A percentile compares a stretch with the other conserved stretches of the same genome.
These are phyloP conservation scores for Plantago ovata DNA, from an alignment of 257 asterid genomes.

Conservation along the genomic window DNA sequence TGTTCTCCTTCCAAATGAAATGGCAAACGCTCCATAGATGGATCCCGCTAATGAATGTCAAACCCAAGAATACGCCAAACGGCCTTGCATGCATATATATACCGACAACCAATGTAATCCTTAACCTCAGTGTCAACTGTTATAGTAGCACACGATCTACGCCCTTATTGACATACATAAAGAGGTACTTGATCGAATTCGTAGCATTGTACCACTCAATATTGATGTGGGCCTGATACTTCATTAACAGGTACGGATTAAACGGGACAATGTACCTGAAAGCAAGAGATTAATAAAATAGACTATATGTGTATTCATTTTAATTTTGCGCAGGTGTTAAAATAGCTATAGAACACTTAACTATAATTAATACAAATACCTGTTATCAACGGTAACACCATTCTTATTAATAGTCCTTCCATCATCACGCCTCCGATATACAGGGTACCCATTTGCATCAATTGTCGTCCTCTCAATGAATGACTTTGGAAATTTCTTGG, in stretches of 20 bases:
- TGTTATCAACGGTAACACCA: background rate
- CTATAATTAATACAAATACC: too few species aligned
- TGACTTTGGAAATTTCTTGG: too few species aligned
- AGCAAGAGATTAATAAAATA: too few species aligned
- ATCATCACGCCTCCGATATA: background rate
- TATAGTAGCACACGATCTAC: background rate
- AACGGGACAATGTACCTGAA: too few species aligned
- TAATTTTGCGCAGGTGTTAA: too few species aligned
- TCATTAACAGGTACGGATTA: background rate
- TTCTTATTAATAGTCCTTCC: background rate
- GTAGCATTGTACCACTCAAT: too few species aligned
- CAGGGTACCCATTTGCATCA: background rate
- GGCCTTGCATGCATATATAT: background rate
- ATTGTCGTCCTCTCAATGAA: background rate
- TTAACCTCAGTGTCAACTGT: background rate
- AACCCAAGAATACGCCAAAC: slow-evolving; percentile 1
- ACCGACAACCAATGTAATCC: slow-evolving; percentile 3
- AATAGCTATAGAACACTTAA: too few species aligned
- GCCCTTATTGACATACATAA: background rate
- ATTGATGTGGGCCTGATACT: background rate
- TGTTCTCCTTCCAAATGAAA: slow-evolving; percentile 13
- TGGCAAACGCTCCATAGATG: background rate
- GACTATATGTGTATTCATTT: too few species aligned
- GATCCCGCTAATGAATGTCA: background rate
- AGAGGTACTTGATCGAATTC: too few species aligned